These are phyloP conservation scores for Omphalotus guepiniiformis DNA, from an alignment of 768 basidiomycete species.

Conservation along the genomic window DNA sequence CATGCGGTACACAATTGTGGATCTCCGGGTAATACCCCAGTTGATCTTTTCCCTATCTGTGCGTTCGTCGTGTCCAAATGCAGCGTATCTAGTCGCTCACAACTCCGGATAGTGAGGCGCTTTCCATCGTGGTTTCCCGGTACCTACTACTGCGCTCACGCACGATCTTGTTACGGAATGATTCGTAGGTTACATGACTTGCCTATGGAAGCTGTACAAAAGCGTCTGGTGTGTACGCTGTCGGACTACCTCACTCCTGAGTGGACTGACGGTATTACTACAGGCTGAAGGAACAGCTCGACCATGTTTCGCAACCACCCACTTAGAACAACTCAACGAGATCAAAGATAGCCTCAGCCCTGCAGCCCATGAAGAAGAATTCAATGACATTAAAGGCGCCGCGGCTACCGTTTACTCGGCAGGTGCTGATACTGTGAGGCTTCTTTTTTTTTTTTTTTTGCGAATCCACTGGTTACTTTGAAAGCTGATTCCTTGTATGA, in stretches of 20 bases:
- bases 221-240: constrained; percentile 26
- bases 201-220: constrained; percentile 27
- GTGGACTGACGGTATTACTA: constrained; percentile 13
- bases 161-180: constrained; percentile 13
- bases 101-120: constrained; percentile 19
- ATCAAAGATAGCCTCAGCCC: too few relatives aligned
- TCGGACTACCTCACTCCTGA: constrained; percentile 16
- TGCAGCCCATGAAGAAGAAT: constrained; percentile 6
- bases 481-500: neutral
- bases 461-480: too few relatives aligned
- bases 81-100: neutral
- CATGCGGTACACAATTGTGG: constrained; percentile 15
- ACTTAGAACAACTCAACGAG: constrained; percentile 13
- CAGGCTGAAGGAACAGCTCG: constrained; percentile 20
- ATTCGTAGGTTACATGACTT: constrained; percentile 22
- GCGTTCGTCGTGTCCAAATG: constrained; percentile 1
- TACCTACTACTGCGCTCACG: constrained; percentile 16
- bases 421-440: constrained; percentile 37
- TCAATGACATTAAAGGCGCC: constrained; percentile 17
- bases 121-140: constrained; percentile 33
- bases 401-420: constrained; percentile 21
- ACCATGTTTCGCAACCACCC: constrained; percentile 19
- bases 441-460: too few relatives aligned
- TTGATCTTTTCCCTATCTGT: constrained; percentile 25
- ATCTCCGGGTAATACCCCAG: constrained; percentile 10